These are phyloP conservation scores for Forsythia viridissima DNA, from an alignment of 257 asterid species.

Conservation along the genomic window DNA sequence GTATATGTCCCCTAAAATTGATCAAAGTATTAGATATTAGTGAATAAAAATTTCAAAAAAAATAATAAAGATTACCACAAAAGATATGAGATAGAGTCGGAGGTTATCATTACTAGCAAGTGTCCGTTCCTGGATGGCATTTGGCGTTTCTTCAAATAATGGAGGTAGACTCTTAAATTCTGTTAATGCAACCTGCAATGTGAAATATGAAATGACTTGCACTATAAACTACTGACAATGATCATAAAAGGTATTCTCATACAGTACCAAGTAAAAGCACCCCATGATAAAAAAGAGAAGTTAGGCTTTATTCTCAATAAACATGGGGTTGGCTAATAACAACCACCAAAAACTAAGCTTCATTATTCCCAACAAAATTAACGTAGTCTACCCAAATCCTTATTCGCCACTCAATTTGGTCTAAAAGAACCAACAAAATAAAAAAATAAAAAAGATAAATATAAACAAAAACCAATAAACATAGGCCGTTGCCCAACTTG, in stretches of 20 bases:
- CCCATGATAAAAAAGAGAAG: not conserved
- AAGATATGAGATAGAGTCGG: constrained; percentile 9
- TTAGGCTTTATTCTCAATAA: not conserved
- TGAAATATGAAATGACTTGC: not conserved
- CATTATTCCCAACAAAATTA: not conserved
- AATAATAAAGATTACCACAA: not conserved
- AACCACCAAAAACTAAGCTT: not conserved
- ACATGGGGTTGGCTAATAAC: not conserved
- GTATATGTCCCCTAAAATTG: constrained; percentile 23
- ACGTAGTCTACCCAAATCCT: not conserved
- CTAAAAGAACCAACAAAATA: not conserved
- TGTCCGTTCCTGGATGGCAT: constrained; percentile 51
- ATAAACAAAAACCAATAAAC: not conserved
- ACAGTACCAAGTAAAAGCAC: not conserved
- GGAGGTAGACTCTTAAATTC: constrained; percentile 66
- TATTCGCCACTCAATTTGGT: not conserved
- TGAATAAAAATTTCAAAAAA: not conserved
- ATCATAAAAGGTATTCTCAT: not conserved
- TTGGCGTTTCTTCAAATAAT: constrained; percentile 50
- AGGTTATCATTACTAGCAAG: constrained; percentile 50
- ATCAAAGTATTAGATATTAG: constrained; percentile 17
- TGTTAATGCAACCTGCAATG: constrained; percentile 49
- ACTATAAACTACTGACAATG: constrained; percentile 12
- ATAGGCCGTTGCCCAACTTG: not conserved
- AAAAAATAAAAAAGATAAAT: not conserved